These are phyloP conservation scores for Daedalea quercina DNA, from an alignment of 768 basidiomycete genomes.

Conservation along the genomic window DNA sequence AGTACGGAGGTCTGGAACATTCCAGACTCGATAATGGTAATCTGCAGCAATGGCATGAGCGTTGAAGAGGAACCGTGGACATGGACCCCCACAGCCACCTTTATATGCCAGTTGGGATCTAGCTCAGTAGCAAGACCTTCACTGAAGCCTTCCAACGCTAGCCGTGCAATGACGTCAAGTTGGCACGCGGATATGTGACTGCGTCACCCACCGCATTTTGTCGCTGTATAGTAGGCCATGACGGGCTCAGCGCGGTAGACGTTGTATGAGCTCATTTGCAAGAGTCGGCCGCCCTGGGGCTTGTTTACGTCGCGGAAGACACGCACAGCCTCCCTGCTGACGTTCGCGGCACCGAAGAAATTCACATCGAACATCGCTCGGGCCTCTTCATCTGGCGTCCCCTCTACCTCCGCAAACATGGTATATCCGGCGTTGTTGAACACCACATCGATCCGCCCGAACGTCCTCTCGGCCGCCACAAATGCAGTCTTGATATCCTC, in stretches of 20 bases:
- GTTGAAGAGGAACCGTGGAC: background rate
- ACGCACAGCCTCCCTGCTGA: conserved; percentile 24
- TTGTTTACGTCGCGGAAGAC: conserved; percentile 30
- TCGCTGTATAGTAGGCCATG: conserved; percentile 17
- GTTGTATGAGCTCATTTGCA: conserved; percentile 28
- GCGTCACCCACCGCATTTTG: conserved; percentile 10
- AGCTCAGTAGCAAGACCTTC: conserved; percentile 23
- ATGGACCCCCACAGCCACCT: conserved; percentile 10
- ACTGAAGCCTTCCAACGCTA: conserved; percentile 25
- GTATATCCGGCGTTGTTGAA: conserved; percentile 18
- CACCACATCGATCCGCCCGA: conserved; percentile 18
- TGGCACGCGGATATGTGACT: no score
- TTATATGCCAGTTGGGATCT: conserved; percentile 29
- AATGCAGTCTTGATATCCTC: conserved; percentile 13
- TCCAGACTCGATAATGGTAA: conserved; percentile 14
- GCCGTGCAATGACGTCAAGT: no score
- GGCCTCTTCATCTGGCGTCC: conserved; percentile 12
- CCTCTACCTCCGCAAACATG: conserved; percentile 13
- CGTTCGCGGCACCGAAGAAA: conserved; percentile 22
- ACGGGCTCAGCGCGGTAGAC: conserved; percentile 18
- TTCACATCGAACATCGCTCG: conserved; percentile 18
- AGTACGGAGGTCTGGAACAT: conserved; percentile 5
- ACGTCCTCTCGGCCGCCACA: conserved; percentile 3
- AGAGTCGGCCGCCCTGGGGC: conserved; percentile 24
- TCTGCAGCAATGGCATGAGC: conserved; percentile 4